Conservation (phyloP, 352 stramenopile genomes). For the Globisporangium parvum region DNA sequence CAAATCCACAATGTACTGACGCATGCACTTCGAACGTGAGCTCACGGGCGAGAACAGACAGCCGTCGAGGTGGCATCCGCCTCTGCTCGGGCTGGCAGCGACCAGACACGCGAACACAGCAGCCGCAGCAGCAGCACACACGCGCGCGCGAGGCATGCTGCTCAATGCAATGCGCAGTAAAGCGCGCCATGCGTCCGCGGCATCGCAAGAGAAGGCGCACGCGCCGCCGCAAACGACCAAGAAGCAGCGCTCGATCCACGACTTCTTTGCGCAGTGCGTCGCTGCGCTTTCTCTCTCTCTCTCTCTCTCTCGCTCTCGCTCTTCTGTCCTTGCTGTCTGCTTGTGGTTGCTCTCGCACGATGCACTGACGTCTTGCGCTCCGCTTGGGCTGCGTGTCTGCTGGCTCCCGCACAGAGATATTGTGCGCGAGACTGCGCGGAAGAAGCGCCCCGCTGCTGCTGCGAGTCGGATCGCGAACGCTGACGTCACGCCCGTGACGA, state of each 20-base stretch:
- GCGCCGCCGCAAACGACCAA: constrained; percentile 24
- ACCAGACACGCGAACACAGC: too few relatives aligned
- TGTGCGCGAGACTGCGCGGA: constrained; percentile 23
- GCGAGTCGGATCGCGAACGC: constrained; percentile 15
- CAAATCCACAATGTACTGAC: too few relatives aligned
- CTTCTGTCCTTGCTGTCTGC: too few relatives aligned
- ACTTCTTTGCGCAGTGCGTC: constrained; percentile 68
- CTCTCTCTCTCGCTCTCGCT: too few relatives aligned
- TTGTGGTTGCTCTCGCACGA: too few relatives aligned
- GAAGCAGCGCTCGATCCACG: constrained; percentile 83
- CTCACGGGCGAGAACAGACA: not conserved
- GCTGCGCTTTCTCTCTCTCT: not conserved
- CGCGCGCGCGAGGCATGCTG: constrained; percentile 13
- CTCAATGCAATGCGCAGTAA: constrained; percentile 38
- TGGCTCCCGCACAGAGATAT: constrained; percentile 13
- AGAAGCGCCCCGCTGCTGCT: constrained; percentile 20
- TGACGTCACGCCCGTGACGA: constrained; percentile 47
- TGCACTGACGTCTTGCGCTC: too few relatives aligned
- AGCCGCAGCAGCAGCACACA: too few relatives aligned
- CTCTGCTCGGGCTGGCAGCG: too few relatives aligned
- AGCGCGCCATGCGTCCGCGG: constrained; percentile 9
- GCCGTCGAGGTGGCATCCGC: too few relatives aligned
- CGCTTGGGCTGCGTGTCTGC: not conserved
- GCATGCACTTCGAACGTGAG: too few relatives aligned
- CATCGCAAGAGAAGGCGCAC: constrained; percentile 6